Evolutionary conservation across 495 filamentous ascomycete species (phyloP), one percentile per base, ranked within the genome.

Genomic region (Penicillium argentinense): DNA sequence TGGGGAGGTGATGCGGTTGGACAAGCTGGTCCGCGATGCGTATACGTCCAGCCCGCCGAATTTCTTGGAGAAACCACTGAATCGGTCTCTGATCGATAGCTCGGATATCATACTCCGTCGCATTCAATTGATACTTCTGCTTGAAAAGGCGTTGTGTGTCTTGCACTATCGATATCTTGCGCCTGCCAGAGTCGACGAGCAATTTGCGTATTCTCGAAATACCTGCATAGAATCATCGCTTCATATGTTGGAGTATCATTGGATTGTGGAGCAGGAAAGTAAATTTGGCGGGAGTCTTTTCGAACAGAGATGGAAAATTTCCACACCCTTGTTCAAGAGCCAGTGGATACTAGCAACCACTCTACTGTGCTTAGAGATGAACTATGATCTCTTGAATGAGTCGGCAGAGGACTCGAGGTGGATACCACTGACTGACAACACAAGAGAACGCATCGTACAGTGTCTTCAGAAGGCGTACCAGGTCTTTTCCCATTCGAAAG

Each of bases 401-500:
- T 19, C 32, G 4, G 4, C 22, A 13, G 11, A 19, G 9, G 32
- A 47, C 23, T 13, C 32, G 37, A 60, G 48, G 27, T 24, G 41
- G 12, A 43, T 41, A 33, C 37, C 44, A 36, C 36, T 37, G 37
- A 43, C 34, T 25, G 49, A 44, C 4, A 77, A 83, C 53, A 74
- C 84, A 47, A 73, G 77, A 7, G 62, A 71, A 7, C 79, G 83
- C 41, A 89, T 91, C 82, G 68, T 88, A 23, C 55, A 63, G 33
- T 75, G 78, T 5, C 71, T 91, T 5, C 83, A 88, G 55, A 67
- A 66, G 4, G 81, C 82, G 12, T 71, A 76, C n/a, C 63, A 63
- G 4, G 86, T 90, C 28, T 90, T 87, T 86, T 78, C 81, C 23
- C 73, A 75, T 23, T 66, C 84, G 6, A 74, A 72, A 3, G 78